Conservation (phyloP, 352 stramenopile species). For the Globisporangium megalacanthum region DNA sequence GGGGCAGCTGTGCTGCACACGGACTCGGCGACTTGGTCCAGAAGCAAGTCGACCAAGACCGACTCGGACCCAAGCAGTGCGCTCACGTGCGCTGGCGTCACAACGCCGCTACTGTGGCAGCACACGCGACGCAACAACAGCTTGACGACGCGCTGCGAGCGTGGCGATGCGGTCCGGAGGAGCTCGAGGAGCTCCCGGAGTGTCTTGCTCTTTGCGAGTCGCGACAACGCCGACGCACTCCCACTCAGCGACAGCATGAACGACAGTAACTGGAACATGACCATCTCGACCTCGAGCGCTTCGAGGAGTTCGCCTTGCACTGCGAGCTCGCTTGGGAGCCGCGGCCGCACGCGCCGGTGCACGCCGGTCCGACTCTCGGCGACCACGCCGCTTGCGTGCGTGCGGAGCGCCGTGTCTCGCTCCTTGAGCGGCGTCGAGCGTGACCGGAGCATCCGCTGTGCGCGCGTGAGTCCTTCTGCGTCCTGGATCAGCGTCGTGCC, state of each 20-base stretch:
- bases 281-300: conserved; percentile 71
- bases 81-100: conserved; percentile 61
- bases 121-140: conserved; percentile 69
- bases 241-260: conserved; percentile 82
- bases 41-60: conserved; percentile 73
- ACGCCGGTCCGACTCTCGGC: background rate
- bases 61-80: conserved; percentile 75
- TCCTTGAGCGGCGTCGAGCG: conserved; percentile 71
- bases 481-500: conserved; percentile 66
- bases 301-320: conserved; percentile 46
- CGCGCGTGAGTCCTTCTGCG: conserved; percentile 67
- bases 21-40: conserved; percentile 85
- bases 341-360: background rate
- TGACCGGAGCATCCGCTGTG: conserved; percentile 78
- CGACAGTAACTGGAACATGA: conserved; percentile 61
- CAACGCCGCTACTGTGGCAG: conserved; percentile 34
- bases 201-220: conserved; percentile 56
- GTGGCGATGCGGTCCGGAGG: conserved; percentile 65
- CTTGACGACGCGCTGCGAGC: conserved; percentile 80
- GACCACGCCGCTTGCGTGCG: conserved; percentile 35
- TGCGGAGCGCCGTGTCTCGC: conserved; percentile 29
- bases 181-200: conserved; percentile 76
- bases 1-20: conserved; percentile 74
- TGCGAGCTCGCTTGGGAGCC: conserved; percentile 25
- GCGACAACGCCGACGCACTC: conserved; percentile 44